Evolutionary conservation across 2,329 filamentous ascomycete species (phyloP), one percentile per base, ranked within the genome.

Genomic region (Talaromyces sp.): DNA sequence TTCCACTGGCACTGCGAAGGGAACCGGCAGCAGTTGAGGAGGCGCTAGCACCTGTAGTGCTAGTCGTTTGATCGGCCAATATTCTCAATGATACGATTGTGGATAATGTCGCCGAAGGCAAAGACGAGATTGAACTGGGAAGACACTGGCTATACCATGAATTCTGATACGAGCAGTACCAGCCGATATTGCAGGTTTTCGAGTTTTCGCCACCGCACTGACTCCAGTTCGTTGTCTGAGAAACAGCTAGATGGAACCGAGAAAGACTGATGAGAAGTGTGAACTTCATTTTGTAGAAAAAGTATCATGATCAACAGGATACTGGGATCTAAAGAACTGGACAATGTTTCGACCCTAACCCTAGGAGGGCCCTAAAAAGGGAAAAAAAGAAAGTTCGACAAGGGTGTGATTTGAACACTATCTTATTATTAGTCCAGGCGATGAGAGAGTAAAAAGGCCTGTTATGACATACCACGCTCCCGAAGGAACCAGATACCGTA

Each of bases 1-100:
- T 65, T 7, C 68, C 72, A 7, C 67, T 69, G 1, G 66, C 70
- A 18, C 60, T 69, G 8, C 70, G 58, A 46, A 73, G 71, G 3
- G 44, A 56, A 21, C 48, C n/a, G 28, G 25, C 28, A 35, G 35
- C 18, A 25, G 23, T 23, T n/a, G 54, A 56, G 33, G 54, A 56
- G 33, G 18, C 12, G 23, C 33, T 25, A 56, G 9, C 11, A 35
- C 33, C 18, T 28, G 9, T 23, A 16, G 60, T 35, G 12, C 7
- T 25, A 23, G 23, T 48, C 12, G 40, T 28, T 9, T 11, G 9
- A 11, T 11, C 12, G 35, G 23, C 12, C 12, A n/a, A 33, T 35
- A 16, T 44, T 25, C 7, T 8, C 2, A 33, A 25, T 6, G 54
- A 25, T 9, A 12, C 3, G 52, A 23, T 21, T 8, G 33, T 56